Percentiles rank a stretch among this genome's conserved stretches.
Evolutionary conservation across 305 asterid genomes (phyloP).

Genomic region (Fraxinus paxiana): DNA sequence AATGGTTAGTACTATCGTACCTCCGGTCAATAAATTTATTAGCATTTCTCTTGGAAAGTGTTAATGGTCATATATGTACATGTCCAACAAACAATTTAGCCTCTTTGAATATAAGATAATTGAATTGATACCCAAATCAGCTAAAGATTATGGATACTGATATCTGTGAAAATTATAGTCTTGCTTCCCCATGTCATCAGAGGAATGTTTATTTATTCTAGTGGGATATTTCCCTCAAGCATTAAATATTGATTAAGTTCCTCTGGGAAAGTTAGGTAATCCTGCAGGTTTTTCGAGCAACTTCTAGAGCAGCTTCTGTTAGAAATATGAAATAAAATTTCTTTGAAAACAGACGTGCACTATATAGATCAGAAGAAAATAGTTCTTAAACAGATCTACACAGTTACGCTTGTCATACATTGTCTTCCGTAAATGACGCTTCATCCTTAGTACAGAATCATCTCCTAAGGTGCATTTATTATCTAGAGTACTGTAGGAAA

Average conservation of each 20-base stretch:
- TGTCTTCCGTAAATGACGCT: background rate
- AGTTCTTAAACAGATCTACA: background rate
- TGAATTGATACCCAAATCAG: background rate
- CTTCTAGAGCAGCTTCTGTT: background rate
- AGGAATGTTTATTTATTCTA: background rate
- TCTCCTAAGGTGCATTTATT: background rate
- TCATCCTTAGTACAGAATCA: background rate
- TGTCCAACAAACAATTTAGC: constrained; percentile 3
- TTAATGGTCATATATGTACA: constrained; percentile 1
- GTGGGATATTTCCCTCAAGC: background rate
- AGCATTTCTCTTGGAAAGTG: constrained; percentile 14
- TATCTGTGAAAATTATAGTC: background rate
- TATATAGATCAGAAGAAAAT: background rate
- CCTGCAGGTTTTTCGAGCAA: background rate
- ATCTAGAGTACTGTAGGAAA: background rate
- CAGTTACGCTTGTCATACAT: background rate
- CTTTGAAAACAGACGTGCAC: background rate
- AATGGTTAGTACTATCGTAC: constrained; percentile 39
- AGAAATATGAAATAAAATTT: background rate
- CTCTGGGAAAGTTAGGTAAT: background rate
- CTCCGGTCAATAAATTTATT: constrained; percentile 10
- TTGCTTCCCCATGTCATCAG: constrained; percentile 2
- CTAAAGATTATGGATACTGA: background rate
- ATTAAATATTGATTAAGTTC: background rate
- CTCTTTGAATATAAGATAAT: background rate